These are phyloP conservation scores for Fusarium ramigenum DNA, from an alignment of 2,329 filamentous ascomycete species.

Conservation along the genomic window DNA sequence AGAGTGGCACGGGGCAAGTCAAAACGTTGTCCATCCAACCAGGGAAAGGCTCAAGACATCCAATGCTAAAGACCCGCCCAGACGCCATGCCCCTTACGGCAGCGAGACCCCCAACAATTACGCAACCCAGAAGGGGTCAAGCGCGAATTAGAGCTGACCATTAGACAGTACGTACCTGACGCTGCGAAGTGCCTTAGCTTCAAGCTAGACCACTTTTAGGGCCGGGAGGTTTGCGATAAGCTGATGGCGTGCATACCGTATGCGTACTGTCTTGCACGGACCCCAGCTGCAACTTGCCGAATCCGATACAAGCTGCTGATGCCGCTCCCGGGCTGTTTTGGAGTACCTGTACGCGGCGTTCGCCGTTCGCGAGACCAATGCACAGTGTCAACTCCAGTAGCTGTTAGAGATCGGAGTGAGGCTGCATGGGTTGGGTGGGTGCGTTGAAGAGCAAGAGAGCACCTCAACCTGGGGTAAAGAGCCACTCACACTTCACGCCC, in stretches of 20 bases:
- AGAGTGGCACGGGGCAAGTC: conserved; percentile 30
- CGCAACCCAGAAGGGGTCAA: conserved; percentile 37
- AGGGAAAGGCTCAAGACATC: conserved; percentile 19
- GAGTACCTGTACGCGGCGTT: conserved; percentile 34
- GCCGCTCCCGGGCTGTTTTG: background rate
- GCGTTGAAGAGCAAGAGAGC: conserved; percentile 19
- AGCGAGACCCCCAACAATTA: conserved; percentile 37
- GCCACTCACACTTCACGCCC: conserved; percentile 41
- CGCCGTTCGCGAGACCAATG: conserved; percentile 25
- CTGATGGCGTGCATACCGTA: conserved; percentile 44
- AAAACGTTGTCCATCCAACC: conserved; percentile 42
- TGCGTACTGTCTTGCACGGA: conserved; percentile 12
- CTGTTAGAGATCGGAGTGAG: conserved; percentile 30
- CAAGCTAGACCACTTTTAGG: conserved; percentile 36
- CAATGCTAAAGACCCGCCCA: conserved; percentile 17
- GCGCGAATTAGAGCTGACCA: conserved; percentile 21
- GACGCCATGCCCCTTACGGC: conserved; percentile 26
- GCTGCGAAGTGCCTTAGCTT: conserved; percentile 25
- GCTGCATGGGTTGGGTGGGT: conserved; percentile 25
- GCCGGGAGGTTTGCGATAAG: conserved; percentile 44
- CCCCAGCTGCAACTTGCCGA: conserved; percentile 16
- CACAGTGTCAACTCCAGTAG: conserved; percentile 37
- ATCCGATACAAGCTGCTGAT: background rate
- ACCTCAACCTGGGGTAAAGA: conserved; percentile 38
- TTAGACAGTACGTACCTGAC: conserved; percentile 33